phyloP scores from a whole-genome alignment of 225 moss, liverwort and hornwort genomes.

The Polytrichum formosum region DNA sequence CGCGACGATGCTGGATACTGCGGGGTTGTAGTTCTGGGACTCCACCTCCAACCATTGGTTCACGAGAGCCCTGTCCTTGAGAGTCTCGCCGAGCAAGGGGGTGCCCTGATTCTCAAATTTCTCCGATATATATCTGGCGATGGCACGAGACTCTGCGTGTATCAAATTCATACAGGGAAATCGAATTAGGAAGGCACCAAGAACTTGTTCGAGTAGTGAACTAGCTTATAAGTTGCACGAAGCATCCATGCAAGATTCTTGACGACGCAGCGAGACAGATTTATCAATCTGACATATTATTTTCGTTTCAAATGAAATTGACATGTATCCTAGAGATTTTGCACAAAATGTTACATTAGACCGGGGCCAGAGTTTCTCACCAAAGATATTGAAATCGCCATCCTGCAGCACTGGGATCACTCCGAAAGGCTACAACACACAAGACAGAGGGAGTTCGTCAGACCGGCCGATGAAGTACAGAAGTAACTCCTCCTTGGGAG shows the following conservation, averaged over 20 bases:
- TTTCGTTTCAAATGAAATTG: too few species aligned
- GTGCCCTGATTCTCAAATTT: constrained; percentile 28
- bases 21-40: constrained; percentile 28
- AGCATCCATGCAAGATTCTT: too few species aligned
- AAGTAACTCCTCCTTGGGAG: too few species aligned
- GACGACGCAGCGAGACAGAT: neutral
- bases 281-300: too few species aligned
- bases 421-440: constrained; percentile 9
- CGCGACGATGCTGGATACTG: constrained; percentile 19
- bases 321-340: neutral
- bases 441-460: neutral
- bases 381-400: constrained; percentile 1
- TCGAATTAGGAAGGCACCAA: neutral
- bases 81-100: constrained; percentile 20
- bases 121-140: constrained; percentile 14
- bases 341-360: neutral
- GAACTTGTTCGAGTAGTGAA: neutral
- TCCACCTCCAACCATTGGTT: constrained; percentile 43
- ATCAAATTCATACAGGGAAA: neutral
- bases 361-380: neutral
- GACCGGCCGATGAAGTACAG: neutral
- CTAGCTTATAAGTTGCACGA: neutral
- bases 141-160: constrained; percentile 45
- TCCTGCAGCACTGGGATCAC: constrained; percentile 3
- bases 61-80: constrained; percentile 18